These are phyloP conservation scores for Monilinia polystroma DNA, from an alignment of 2,329 filamentous ascomycete genomes.

Conservation along the genomic window DNA sequence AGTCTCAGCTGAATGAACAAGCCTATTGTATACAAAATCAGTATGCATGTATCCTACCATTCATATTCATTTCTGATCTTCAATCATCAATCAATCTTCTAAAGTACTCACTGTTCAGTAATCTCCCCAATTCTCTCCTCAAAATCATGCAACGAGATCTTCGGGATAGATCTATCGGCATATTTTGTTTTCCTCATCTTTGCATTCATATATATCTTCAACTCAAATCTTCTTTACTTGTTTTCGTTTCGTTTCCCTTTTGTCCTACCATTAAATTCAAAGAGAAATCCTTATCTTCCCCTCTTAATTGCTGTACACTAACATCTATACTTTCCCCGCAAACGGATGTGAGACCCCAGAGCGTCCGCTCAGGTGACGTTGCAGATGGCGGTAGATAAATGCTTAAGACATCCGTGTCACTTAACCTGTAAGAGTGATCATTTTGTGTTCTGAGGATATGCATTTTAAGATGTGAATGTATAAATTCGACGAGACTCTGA, in stretches of 20 bases:
- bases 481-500: neutral
- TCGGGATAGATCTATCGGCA: constrained; percentile 34
- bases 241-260: too few species aligned
- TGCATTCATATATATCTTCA: neutral
- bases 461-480: neutral
- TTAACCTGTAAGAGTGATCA: neutral
- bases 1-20: constrained; percentile 47
- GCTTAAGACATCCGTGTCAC: neutral
- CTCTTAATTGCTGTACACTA: too few species aligned
- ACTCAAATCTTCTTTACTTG: neutral
- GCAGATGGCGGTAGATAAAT: neutral
- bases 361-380: constrained; percentile 3
- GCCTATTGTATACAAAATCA: constrained; percentile 41
- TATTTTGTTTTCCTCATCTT: constrained; percentile 29
- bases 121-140: constrained; percentile 54
- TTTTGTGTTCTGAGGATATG: neutral
- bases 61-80: neutral
- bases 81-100: neutral
- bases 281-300: neutral
- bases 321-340: neutral
- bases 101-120: constrained; percentile 48
- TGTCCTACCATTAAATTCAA: too few species aligned
- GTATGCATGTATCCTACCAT: neutral
- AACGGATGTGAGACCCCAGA: neutral
- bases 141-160: constrained; percentile 56